A percentile compares a stretch with the other conserved stretches of the same genome.
phyloP scores from a whole-genome alignment of 345 rosid genomes.

The Microcos paniculata region DNA sequence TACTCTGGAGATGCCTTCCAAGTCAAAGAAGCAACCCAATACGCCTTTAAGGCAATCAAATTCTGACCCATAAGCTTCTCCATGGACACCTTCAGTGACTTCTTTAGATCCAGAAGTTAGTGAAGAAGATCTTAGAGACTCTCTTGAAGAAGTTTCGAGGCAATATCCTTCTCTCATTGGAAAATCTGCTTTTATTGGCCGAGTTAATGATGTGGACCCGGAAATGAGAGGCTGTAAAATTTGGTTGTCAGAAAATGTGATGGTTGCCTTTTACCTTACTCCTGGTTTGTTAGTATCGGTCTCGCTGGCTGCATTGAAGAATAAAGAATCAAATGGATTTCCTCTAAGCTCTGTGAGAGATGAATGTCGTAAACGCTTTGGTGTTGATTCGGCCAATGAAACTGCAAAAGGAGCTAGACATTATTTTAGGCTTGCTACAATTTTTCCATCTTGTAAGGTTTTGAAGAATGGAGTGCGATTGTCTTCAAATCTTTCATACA shows the following conservation, averaged over 20 bases:
- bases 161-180: slow-evolving; percentile 54
- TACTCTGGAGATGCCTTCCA: slow-evolving; percentile 57
- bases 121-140: slow-evolving; percentile 27
- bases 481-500: slow-evolving; percentile 56
- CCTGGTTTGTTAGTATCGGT: slow-evolving; percentile 86
- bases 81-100: slow-evolving; percentile 39
- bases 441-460: slow-evolving; percentile 77
- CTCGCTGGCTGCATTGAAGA: slow-evolving; percentile 55
- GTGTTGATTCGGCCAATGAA: slow-evolving; percentile 32
- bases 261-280: slow-evolving; percentile 57
- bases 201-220: slow-evolving; percentile 40
- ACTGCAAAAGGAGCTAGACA: slow-evolving; percentile 44
- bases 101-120: slow-evolving; percentile 30
- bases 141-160: slow-evolving; percentile 53
- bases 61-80: slow-evolving; percentile 48
- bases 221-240: slow-evolving; percentile 57
- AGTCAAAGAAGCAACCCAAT: slow-evolving; percentile 55
- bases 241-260: slow-evolving; percentile 80
- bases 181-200: slow-evolving; percentile 53
- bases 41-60: slow-evolving; percentile 47
- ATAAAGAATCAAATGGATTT: slow-evolving; percentile 31
- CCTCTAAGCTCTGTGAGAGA: slow-evolving; percentile 52
- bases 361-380: slow-evolving; percentile 38
- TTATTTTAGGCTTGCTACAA: slow-evolving; percentile 78
- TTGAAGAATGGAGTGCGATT: slow-evolving; percentile 59